Conservation (phyloP, 495 filamentous ascomycete species). For the Penicillium cataractarum region DNA sequence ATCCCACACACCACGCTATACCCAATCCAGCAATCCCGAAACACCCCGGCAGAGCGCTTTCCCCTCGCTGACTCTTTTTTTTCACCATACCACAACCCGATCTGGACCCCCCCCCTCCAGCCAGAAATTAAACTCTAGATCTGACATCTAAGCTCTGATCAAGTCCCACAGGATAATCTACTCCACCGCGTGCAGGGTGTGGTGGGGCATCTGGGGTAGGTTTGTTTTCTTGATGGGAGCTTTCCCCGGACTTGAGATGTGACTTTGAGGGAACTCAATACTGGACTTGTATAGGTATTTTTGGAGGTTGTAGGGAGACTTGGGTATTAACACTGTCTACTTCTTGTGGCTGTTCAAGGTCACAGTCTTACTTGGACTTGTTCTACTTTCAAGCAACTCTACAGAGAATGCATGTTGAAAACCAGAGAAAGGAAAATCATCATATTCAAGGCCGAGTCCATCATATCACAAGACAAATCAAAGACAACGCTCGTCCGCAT, state of each 20-base stretch:
- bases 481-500: constrained; percentile 17
- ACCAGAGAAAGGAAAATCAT: constrained; percentile 5
- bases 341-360: not conserved
- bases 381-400: too few relatives aligned
- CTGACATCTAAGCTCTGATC: not conserved
- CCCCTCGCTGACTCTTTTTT: constrained; percentile 3
- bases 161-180: too few relatives aligned
- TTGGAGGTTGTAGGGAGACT: not conserved
- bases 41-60: constrained; percentile 34
- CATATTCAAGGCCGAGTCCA: not conserved
- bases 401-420: too few relatives aligned
- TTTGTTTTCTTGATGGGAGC: not conserved
- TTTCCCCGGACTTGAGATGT: not conserved
- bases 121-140: too few relatives aligned
- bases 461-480: not conserved
- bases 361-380: not conserved
- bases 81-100: not conserved
- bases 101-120: constrained; percentile 20
- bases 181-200: not conserved
- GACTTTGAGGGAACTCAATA: not conserved
- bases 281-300: too few relatives aligned
- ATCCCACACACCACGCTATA: constrained; percentile 12
- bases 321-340: not conserved
- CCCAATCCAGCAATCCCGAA: not conserved
- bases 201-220: not conserved